Evolutionary conservation across 2,329 filamentous ascomycete species (phyloP), one percentile per base, ranked within the genome.

Genomic region (Macrophomina pseudophaseolina): DNA sequence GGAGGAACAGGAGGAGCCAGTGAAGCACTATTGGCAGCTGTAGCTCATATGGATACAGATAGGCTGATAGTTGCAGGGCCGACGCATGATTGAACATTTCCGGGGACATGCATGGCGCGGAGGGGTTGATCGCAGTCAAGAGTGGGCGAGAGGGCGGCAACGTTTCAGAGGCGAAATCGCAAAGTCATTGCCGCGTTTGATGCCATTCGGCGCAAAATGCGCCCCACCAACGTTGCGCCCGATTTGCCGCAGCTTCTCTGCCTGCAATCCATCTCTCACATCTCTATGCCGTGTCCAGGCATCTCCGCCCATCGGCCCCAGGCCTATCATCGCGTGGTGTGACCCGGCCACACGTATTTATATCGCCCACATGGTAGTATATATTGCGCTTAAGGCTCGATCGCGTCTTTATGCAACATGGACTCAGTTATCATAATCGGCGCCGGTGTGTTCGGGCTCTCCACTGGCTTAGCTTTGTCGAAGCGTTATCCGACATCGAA

Each of bases 371-470:
- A 14, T 5, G 44, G n/a, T 38, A 33, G n/a, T 9, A 12, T 7
- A 4, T 11, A 6, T 16, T 12, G 7, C 42, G 18, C 44, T 4
- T 32, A 28, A 62, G 28, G 4, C 7, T 14, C 7, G 16, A 12
- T 9, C 23, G 30, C 30, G 32, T 6, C 23, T 23, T 16, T 30
- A 16, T 12, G 52, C 51, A 6, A 18, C 1, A 65, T 65, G 63
- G 63, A 65, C 42, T 49, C 38, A 2, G 30, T 66, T n/a, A 9
- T 63, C 30, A 56, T 66, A 30, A n/a, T 66, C 7, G 65, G 65
- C 12, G 42, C 38, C 30, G 65, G 65, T 30, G 65, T 62, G 18
- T 66, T 66, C 51, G 65, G 65, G 4, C 65, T 66, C 1, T 62
- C 65, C n/a, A 54, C 65, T 9, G 54, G 56, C n/a, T 38, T 66